Conservation (phyloP, 164 flowering plant genomes). For the Berberis vulgaris region DNA sequence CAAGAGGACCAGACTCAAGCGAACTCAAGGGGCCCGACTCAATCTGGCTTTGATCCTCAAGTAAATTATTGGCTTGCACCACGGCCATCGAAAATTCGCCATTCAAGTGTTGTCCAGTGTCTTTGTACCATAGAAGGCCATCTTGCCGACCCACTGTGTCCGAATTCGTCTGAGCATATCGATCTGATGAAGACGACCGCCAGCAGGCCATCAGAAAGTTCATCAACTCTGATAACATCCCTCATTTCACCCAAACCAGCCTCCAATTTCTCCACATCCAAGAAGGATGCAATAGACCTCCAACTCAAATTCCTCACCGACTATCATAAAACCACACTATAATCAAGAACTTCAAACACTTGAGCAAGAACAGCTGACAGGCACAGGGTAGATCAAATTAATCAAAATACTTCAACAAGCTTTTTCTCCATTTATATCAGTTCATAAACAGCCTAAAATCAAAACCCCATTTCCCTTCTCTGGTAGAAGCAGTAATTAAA, state of each 20-base stretch:
- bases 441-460: background rate
- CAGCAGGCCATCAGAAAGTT: conserved; percentile 60
- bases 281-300: conserved; percentile 12
- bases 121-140: conserved; percentile 88
- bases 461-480: conserved; percentile 2
- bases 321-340: background rate
- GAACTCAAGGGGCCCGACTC: conserved; percentile 66
- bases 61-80: conserved; percentile 72
- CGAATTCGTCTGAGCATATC: conserved; percentile 33
- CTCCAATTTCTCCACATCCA: conserved; percentile 44
- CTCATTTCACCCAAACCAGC: conserved; percentile 62
- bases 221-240: conserved; percentile 67
- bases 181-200: conserved; percentile 39
- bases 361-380: background rate
- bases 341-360: background rate
- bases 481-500: conserved; percentile 4
- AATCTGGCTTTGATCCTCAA: conserved; percentile 84
- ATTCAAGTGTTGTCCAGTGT: conserved; percentile 56
- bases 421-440: background rate
- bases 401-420: background rate
- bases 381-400: background rate
- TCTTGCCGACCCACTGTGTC: conserved; percentile 58
- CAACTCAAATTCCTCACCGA: conserved; percentile 1
- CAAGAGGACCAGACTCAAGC: conserved; percentile 58
- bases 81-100: conserved; percentile 88